Base-by-base conservation (phyloP, 2,329 filamentous ascomycete species). In the Sordariomycetes sp. region DNA sequence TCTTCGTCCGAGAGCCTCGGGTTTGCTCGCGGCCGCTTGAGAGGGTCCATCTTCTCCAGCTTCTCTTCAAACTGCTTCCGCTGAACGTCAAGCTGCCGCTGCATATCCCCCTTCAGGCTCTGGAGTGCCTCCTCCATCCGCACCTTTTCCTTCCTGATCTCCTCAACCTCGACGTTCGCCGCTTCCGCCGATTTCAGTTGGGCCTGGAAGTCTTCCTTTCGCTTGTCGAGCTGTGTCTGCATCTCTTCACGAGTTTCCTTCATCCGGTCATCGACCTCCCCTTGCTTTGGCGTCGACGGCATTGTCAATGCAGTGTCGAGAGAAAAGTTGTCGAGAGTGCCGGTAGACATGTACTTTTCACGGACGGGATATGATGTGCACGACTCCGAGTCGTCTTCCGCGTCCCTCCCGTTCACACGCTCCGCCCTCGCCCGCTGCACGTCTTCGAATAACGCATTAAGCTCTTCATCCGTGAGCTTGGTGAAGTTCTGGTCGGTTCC, bases 331-430 rank as follows among this genome's bases (percentile, higher is more conserved):
- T 99, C 94, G 56, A 97, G 79, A 0, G 92, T 96, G 1, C 92
- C 92, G 57, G 87, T 94, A 2, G 91, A 96, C 74, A 96, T 82
- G 70, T 97, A 97, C 66, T 97, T 97, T 64, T 99, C 94, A 55
- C 94, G 81, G 34, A 91, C 77, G 1, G 90, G 86, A 66, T 91
- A 96, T 0, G 92, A 96, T 32, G 85, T 87, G 53, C 87, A 82
- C 0, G 92, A 96, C 62, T 99, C 94, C 57, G 85, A 83, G 67
- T 97, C 94, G 58, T 96, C 92, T 58, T 92, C 89, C 48, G 86
- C 86, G 60, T 92, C 90, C 24, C 90, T 83, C 4, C 74, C 79
- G 59, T 76, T 80, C 57, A 90, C 89, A 60, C 83, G 79, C 64
- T 85, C 82, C 0, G 91, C 92, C 62, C 92, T 82, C 7, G 89